Conservation (phyloP, 2,329 filamentous ascomycete species). For the Alternaria panax region DNA sequence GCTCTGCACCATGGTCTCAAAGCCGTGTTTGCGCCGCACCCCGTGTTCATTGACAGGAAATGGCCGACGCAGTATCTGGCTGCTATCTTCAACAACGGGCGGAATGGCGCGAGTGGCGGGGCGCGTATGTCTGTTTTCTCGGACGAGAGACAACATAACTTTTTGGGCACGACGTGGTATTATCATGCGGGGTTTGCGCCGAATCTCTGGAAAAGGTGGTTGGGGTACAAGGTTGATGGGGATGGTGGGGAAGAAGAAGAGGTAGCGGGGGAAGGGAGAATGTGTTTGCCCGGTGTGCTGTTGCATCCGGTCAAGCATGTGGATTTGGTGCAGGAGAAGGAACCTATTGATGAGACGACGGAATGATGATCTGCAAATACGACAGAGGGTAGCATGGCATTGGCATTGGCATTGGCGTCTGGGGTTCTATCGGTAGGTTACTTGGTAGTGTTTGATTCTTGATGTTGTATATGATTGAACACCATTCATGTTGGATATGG, state of each 20-base stretch:
- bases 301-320: slow-evolving; percentile 61
- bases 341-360: background rate
- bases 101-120: slow-evolving; percentile 59
- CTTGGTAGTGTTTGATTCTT: slow-evolving; percentile 5
- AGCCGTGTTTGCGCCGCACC: slow-evolving; percentile 71
- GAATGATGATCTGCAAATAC: background rate
- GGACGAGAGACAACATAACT: slow-evolving; percentile 62
- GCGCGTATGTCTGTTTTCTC: slow-evolving; percentile 58
- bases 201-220: slow-evolving; percentile 64
- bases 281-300: slow-evolving; percentile 58
- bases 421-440: background rate
- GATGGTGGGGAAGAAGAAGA: slow-evolving; percentile 58
- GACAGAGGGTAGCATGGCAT: background rate
- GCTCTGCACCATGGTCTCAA: slow-evolving; percentile 80
- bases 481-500: background rate
- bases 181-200: slow-evolving; percentile 61
- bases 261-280: slow-evolving; percentile 55
- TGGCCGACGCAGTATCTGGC: slow-evolving; percentile 64
- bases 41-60: slow-evolving; percentile 63
- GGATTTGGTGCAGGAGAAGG: slow-evolving; percentile 54
- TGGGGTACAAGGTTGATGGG: slow-evolving; percentile 61
- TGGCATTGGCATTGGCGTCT: background rate
- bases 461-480: slow-evolving; percentile 1
- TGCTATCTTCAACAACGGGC: slow-evolving; percentile 63
- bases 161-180: slow-evolving; percentile 62